These are phyloP conservation scores for Chaetomium cochliodes DNA, from an alignment of 495 filamentous ascomycete species.

Conservation along the genomic window DNA sequence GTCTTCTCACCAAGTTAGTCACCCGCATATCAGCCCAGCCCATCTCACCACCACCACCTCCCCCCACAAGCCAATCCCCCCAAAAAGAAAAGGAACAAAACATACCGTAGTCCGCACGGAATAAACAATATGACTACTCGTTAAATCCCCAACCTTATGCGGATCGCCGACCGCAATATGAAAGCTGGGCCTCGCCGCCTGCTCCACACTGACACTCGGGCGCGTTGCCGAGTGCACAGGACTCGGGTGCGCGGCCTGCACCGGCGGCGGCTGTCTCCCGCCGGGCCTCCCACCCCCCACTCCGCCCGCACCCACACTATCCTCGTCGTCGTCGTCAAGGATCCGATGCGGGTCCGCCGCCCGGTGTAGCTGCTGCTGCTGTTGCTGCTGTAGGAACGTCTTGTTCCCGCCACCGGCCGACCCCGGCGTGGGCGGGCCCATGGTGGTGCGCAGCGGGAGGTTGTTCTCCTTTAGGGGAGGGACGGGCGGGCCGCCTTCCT, in stretches of 20 bases:
- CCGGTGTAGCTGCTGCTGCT: no score
- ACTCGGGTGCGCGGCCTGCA: conserved; percentile 61
- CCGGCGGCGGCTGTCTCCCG: conserved; percentile 69
- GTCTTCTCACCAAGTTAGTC: conserved; percentile 55
- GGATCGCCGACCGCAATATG: conserved; percentile 94
- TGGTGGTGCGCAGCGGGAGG: conserved; percentile 56
- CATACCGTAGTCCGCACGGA: conserved; percentile 87
- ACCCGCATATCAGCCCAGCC: no score
- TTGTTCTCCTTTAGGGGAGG: conserved; percentile 75
- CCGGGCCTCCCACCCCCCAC: conserved; percentile 29
- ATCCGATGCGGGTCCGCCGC: conserved; percentile 51
- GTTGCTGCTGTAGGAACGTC: conserved; percentile 53
- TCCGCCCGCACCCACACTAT: background rate
- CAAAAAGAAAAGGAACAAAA: background rate
- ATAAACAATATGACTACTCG: conserved; percentile 96
- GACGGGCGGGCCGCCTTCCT: conserved; percentile 57
- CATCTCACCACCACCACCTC: no score
- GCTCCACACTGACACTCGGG: conserved; percentile 82
- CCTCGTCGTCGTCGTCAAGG: conserved; percentile 66
- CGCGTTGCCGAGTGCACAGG: conserved; percentile 61
- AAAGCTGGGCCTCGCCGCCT: conserved; percentile 86
- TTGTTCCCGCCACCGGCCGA: conserved; percentile 18
- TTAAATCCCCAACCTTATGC: conserved; percentile 94
- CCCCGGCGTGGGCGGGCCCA: conserved; percentile 28
- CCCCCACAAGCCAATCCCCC: background rate